Percentiles rank a stretch among this genome's conserved stretches.
Conservation (phyloP, 1,139 yeast genomes). For the Cylindricascospora bacillispora region DNA sequence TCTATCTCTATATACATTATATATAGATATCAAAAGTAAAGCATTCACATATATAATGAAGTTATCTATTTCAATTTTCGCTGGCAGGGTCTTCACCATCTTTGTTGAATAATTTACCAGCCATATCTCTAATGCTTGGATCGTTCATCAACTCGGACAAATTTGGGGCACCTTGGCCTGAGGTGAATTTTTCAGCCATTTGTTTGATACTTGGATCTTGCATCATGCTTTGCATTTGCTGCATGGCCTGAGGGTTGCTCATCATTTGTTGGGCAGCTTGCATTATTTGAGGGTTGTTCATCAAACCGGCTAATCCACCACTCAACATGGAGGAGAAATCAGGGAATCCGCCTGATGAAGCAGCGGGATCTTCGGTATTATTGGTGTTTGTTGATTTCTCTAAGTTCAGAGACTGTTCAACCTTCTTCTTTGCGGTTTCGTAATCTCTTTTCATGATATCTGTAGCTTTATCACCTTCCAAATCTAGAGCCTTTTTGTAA, state of each 20-base stretch:
- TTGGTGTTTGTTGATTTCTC: conserved; percentile 28
- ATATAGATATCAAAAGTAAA: background rate
- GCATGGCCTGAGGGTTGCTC: conserved; percentile 76
- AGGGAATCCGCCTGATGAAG: conserved; percentile 57
- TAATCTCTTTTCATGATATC: conserved; percentile 90
- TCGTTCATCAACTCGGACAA: conserved; percentile 65
- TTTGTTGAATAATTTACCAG: conserved; percentile 38
- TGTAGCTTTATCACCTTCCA: conserved; percentile 74
- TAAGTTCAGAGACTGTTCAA: conserved; percentile 48
- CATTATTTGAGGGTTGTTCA: conserved; percentile 84
- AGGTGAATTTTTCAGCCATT: conserved; percentile 61
- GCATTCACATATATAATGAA: too few relatives aligned
- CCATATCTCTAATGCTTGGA: conserved; percentile 64
- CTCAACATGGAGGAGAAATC: conserved; percentile 56
- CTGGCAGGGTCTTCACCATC: conserved; percentile 7
- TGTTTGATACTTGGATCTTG: conserved; percentile 65
- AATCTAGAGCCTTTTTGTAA: conserved; percentile 72
- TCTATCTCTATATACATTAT: background rate
- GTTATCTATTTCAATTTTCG: too few relatives aligned
- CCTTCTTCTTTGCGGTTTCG: conserved; percentile 83
- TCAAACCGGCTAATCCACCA: conserved; percentile 55
- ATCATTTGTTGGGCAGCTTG: conserved; percentile 90
- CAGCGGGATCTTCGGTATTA: conserved; percentile 11
- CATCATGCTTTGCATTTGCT: conserved; percentile 58
- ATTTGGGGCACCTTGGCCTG: conserved; percentile 49